Conservation (phyloP, 768 basidiomycete genomes). For the Multifurca ochricompacta region DNA sequence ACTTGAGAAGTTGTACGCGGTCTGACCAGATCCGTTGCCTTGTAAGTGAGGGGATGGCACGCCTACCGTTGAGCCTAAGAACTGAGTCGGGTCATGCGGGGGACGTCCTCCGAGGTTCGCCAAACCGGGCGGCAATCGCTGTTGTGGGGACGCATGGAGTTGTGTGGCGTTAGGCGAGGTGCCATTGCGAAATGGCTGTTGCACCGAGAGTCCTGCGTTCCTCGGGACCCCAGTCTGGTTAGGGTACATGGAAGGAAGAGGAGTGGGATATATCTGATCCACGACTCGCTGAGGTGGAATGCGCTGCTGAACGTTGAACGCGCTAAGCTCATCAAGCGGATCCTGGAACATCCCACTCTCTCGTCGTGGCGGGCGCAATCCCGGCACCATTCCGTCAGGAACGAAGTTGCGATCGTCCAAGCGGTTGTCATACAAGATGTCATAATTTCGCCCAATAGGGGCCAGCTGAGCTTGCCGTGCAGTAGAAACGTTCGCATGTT, state of each 20-base stretch:
- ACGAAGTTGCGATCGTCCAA: constrained; percentile 71
- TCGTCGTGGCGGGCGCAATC: constrained; percentile 60
- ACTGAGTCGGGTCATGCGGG: constrained; percentile 70
- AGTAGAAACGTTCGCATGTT: constrained; percentile 30
- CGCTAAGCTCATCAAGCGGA: constrained; percentile 50
- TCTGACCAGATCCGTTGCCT: constrained; percentile 8
- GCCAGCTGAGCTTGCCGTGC: constrained; percentile 28
- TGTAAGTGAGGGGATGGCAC: constrained; percentile 25
- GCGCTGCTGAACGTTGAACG: constrained; percentile 49
- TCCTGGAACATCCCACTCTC: constrained; percentile 51
- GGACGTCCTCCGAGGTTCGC: constrained; percentile 78
- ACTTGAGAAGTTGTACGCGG: constrained; percentile 34
- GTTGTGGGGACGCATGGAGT: constrained; percentile 40
- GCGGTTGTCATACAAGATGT: constrained; percentile 65
- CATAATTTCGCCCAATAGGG: constrained; percentile 44
- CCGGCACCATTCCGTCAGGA: constrained; percentile 82
- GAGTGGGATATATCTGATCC: constrained; percentile 50
- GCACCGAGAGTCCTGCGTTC: constrained; percentile 46
- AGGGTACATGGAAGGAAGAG: constrained; percentile 40
- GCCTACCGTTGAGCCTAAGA: constrained; percentile 36
- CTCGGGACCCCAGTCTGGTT: constrained; percentile 46
- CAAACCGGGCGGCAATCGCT: constrained; percentile 70
- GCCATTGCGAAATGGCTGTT: constrained; percentile 57
- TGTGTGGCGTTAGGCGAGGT: constrained; percentile 53
- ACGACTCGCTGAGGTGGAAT: constrained; percentile 43